A percentile compares a stretch with the other conserved stretches of the same genome.
phyloP scores from a whole-genome alignment of 108 stramenopile species.

The Epithemia pelagica region DNA sequence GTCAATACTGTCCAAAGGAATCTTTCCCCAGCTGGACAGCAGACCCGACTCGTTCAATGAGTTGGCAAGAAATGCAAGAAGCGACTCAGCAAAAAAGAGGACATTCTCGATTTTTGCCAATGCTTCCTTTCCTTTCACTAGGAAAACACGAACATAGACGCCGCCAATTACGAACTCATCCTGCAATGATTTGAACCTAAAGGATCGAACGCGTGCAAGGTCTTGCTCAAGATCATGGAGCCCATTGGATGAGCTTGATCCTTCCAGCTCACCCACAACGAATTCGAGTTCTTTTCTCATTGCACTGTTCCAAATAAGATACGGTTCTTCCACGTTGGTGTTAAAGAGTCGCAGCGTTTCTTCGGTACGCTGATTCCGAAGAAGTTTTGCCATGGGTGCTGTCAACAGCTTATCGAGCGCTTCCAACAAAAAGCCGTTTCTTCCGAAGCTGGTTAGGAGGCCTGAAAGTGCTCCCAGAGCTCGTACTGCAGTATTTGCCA shows the following conservation, averaged over 20 bases:
- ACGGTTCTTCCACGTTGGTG: slow-evolving; percentile 50
- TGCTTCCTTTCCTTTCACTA: slow-evolving; percentile 35
- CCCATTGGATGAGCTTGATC: slow-evolving; percentile 19
- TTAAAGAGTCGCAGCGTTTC: slow-evolving; percentile 54
- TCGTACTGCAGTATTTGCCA: slow-evolving; percentile 47
- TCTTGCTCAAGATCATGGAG: slow-evolving; percentile 30
- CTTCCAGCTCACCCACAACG: slow-evolving; percentile 32
- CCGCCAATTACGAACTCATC: slow-evolving; percentile 58
- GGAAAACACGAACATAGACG: slow-evolving; percentile 67
- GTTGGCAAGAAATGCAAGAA: slow-evolving; percentile 35
- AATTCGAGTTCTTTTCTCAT: slow-evolving; percentile 60
- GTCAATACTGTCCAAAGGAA: neutral
- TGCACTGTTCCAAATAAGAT: slow-evolving; percentile 58
- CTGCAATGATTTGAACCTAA: slow-evolving; percentile 36
- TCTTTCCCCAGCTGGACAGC: neutral
- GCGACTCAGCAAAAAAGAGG: slow-evolving; percentile 31
- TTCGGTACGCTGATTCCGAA: slow-evolving; percentile 49
- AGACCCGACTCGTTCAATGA: slow-evolving; percentile 12
- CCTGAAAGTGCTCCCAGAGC: slow-evolving; percentile 68
- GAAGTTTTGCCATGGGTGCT: slow-evolving; percentile 42
- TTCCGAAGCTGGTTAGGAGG: slow-evolving; percentile 39
- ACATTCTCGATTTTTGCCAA: slow-evolving; percentile 37
- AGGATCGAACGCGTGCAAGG: slow-evolving; percentile 15
- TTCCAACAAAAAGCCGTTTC: slow-evolving; percentile 26
- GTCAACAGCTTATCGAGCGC: slow-evolving; percentile 50